These are phyloP conservation scores for Hypoxylon intermedium DNA, from an alignment of 495 filamentous ascomycete genomes.

Conservation along the genomic window DNA sequence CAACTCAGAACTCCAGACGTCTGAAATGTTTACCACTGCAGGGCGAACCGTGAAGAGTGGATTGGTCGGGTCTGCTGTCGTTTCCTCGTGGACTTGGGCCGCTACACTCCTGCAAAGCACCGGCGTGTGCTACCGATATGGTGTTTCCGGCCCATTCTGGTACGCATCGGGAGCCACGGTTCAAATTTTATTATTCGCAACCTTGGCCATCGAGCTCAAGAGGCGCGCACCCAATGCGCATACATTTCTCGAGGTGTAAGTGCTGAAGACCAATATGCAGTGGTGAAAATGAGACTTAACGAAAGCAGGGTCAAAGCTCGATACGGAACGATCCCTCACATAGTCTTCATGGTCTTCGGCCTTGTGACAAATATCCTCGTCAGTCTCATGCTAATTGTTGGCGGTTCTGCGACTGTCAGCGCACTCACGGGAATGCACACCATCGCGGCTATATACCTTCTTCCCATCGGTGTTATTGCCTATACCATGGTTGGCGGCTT, in stretches of 20 bases:
- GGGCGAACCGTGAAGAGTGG: slow-evolving; percentile 94
- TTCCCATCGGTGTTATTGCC: slow-evolving; percentile 82
- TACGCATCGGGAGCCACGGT: slow-evolving; percentile 74
- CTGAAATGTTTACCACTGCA: slow-evolving; percentile 96
- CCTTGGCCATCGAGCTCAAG: slow-evolving; percentile 92
- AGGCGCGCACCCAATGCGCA: slow-evolving; percentile 85
- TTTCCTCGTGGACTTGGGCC: slow-evolving; percentile 95
- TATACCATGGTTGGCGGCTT: slow-evolving; percentile 68
- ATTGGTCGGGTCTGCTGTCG: slow-evolving; percentile 92
- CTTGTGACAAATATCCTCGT: slow-evolving; percentile 83
- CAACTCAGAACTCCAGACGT: slow-evolving; percentile 93
- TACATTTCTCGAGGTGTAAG: slow-evolving; percentile 83
- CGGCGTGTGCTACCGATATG: slow-evolving; percentile 89
- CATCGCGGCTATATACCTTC: slow-evolving; percentile 87
- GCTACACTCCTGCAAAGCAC: slow-evolving; percentile 84
- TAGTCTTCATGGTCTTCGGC: slow-evolving; percentile 81
- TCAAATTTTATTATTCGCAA: slow-evolving; percentile 89
- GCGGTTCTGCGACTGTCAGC: slow-evolving; percentile 85
- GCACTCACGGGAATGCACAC: slow-evolving; percentile 87
- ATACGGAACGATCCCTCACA: slow-evolving; percentile 67
- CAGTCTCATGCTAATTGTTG: slow-evolving; percentile 91
- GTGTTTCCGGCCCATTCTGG: slow-evolving; percentile 93
- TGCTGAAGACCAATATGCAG: slow-evolving; percentile 52
- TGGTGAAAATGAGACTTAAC: slow-evolving; percentile 7
- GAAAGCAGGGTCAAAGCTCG: slow-evolving; percentile 53